Percentiles rank a stretch among this genome's conserved stretches.
phyloP scores from a whole-genome alignment of 2,329 filamentous ascomycete genomes.

The Fusarium torreyae region DNA sequence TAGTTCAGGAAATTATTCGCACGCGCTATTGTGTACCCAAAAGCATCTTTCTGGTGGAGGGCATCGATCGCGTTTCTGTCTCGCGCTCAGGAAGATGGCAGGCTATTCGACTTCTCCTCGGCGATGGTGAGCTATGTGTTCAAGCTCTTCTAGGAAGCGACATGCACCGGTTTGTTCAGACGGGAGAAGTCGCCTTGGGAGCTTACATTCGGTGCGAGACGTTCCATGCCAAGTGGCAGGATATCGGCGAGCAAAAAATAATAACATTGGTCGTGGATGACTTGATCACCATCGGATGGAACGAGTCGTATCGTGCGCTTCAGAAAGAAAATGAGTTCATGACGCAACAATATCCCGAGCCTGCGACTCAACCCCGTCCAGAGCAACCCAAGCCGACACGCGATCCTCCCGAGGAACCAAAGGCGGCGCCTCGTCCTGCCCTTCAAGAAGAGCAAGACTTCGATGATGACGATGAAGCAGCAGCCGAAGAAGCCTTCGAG shows the following conservation, averaged over 20 bases:
- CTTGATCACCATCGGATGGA: slow-evolving; percentile 64
- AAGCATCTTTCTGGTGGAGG: slow-evolving; percentile 67
- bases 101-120: slow-evolving; percentile 63
- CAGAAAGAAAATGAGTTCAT: slow-evolving; percentile 18
- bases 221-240: slow-evolving; percentile 56
- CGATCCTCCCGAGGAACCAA: background rate
- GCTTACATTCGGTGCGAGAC: slow-evolving; percentile 64
- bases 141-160: slow-evolving; percentile 65
- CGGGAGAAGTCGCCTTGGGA: slow-evolving; percentile 62
- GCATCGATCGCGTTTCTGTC: slow-evolving; percentile 57
- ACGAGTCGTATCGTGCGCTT: slow-evolving; percentile 56
- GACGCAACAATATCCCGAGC: slow-evolving; percentile 8
- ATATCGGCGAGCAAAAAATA: slow-evolving; percentile 48
- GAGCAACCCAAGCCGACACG: slow-evolving; percentile 21
- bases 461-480: slow-evolving; percentile 43
- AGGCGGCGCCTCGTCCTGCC: background rate
- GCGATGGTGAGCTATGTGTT: slow-evolving; percentile 69
- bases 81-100: slow-evolving; percentile 59
- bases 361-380: background rate
- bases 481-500: slow-evolving; percentile 55
- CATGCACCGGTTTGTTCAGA: slow-evolving; percentile 65
- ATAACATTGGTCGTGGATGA: slow-evolving; percentile 64
- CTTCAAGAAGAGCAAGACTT: slow-evolving; percentile 2
- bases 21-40: slow-evolving; percentile 64
- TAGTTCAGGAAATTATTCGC: slow-evolving; percentile 65